A percentile compares a stretch with the other conserved stretches of the same genome.
Evolutionary conservation across 306 rosid species (phyloP).

Genomic region (Dryas alaskensis): DNA sequence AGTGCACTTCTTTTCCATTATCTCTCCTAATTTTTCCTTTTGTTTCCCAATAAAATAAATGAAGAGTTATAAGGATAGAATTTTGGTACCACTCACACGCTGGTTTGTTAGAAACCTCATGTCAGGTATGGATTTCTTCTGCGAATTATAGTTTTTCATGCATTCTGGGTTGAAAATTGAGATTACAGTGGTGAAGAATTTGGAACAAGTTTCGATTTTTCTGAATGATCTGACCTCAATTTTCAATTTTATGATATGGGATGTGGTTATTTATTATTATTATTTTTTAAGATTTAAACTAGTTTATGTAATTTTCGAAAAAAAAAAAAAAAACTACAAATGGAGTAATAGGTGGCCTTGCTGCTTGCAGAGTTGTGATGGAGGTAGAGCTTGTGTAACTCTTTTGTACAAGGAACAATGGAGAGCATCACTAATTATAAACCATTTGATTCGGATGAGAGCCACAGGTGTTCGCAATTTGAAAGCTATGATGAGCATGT

Average conservation of each 20-base stretch:
- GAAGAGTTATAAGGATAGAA: not conserved
- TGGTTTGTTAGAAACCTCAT: not conserved
- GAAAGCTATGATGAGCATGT: conserved; percentile 13
- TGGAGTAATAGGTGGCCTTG: conserved; percentile 6
- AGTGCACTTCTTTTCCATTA: not conserved
- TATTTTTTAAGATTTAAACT: not conserved
- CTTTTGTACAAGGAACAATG: conserved; percentile 6
- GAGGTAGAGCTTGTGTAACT: conserved; percentile 13
- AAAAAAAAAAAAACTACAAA: not conserved
- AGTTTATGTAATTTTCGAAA: not conserved
- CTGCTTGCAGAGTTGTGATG: conserved; percentile 21
- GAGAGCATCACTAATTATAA: conserved; percentile 2
- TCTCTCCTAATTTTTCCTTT: not conserved
- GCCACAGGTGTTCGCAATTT: conserved; percentile 14
- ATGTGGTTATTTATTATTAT: not conserved
- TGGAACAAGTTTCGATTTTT: conserved; percentile 4
- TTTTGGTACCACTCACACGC: not conserved
- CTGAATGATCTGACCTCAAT: not conserved
- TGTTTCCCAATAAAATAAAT: not conserved
- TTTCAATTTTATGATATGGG: not conserved
- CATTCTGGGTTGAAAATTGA: not conserved
- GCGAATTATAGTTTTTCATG: not conserved
- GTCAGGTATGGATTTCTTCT: conserved; percentile 1
- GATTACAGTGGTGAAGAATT: not conserved
- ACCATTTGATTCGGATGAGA: conserved; percentile 22